phyloP scores from a whole-genome alignment of 495 filamentous ascomycete genomes.

The Talaromyces stipitatus region DNA sequence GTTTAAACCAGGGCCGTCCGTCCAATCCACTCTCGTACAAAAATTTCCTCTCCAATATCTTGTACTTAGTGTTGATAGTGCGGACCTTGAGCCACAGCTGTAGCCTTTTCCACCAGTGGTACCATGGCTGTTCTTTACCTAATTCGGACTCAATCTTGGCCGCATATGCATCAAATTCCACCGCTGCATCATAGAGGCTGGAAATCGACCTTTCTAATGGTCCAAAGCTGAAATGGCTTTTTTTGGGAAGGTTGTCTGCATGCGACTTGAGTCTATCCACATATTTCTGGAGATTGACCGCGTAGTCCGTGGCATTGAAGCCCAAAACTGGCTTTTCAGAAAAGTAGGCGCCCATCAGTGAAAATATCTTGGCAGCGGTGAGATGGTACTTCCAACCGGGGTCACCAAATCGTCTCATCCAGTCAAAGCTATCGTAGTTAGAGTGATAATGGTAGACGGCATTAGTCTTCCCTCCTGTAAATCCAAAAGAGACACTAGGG shows the following conservation, averaged over 20 bases:
- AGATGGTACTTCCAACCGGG: conserved; percentile 53
- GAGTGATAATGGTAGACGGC: conserved; percentile 71
- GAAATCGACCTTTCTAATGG: conserved; percentile 39
- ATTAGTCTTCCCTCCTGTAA: conserved; percentile 28
- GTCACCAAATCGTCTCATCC: conserved; percentile 68
- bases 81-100: conserved; percentile 49
- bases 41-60: conserved; percentile 55
- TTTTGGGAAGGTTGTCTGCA: conserved; percentile 22
- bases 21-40: conserved; percentile 51
- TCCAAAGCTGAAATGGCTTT: conserved; percentile 31
- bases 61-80: conserved; percentile 52
- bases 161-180: conserved; percentile 45
- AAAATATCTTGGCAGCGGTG: conserved; percentile 52
- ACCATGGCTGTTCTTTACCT: conserved; percentile 59
- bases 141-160: conserved; percentile 43
- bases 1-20: conserved; percentile 56
- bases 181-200: conserved; percentile 37
- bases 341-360: conserved; percentile 37
- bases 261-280: conserved; percentile 45
- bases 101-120: conserved; percentile 64
- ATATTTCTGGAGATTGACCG: conserved; percentile 35
- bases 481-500: conserved; percentile 55
- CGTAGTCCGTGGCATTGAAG: conserved; percentile 43
- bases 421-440: conserved; percentile 68
- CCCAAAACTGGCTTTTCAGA: conserved; percentile 40